Evolutionary conservation across 352 stramenopile species (phyloP).

Genomic region (Pythium periplocum): DNA sequence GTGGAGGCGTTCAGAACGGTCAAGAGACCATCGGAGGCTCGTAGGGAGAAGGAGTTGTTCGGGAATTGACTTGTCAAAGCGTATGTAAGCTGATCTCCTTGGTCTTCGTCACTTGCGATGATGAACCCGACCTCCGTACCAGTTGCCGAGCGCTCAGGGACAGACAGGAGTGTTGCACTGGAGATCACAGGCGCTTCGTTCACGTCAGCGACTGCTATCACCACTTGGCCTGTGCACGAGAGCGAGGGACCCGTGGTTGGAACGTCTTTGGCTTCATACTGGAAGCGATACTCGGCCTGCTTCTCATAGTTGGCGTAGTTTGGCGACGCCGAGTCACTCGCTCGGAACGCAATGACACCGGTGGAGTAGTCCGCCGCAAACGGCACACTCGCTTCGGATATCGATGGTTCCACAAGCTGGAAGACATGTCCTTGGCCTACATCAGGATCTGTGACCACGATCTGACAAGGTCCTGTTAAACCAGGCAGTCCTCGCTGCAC

Average conservation of each 20-base stretch:
- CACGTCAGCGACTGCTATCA: slow-evolving; percentile 38
- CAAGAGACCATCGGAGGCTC: slow-evolving; percentile 11
- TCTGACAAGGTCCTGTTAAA: slow-evolving; percentile 28
- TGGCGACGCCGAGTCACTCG: neutral
- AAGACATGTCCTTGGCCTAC: slow-evolving; percentile 37
- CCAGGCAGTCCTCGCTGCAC: slow-evolving; percentile 31
- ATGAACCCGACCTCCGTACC: slow-evolving; percentile 14
- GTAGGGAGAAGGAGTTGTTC: slow-evolving; percentile 10
- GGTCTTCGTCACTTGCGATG: slow-evolving; percentile 19
- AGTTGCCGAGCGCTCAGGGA: slow-evolving; percentile 23
- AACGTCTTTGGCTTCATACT: slow-evolving; percentile 46
- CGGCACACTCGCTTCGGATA: neutral
- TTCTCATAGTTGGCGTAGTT: slow-evolving; percentile 42
- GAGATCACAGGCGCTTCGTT: slow-evolving; percentile 41
- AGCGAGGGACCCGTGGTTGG: slow-evolving; percentile 28
- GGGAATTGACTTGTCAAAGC: slow-evolving; percentile 9
- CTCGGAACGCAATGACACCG: slow-evolving; percentile 27
- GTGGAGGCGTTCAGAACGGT: slow-evolving; percentile 3
- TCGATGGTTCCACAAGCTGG: slow-evolving; percentile 24
- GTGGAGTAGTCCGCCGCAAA: slow-evolving; percentile 25
- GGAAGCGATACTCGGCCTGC: slow-evolving; percentile 29
- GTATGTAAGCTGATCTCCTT: slow-evolving; percentile 19
- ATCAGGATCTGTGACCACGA: slow-evolving; percentile 33
- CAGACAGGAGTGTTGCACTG: slow-evolving; percentile 4
- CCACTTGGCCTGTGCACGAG: slow-evolving; percentile 32